Evolutionary conservation across 352 stramenopile genomes (phyloP), one percentile per base, ranked within the genome.

Genomic region (Phytophthora pini): DNA sequence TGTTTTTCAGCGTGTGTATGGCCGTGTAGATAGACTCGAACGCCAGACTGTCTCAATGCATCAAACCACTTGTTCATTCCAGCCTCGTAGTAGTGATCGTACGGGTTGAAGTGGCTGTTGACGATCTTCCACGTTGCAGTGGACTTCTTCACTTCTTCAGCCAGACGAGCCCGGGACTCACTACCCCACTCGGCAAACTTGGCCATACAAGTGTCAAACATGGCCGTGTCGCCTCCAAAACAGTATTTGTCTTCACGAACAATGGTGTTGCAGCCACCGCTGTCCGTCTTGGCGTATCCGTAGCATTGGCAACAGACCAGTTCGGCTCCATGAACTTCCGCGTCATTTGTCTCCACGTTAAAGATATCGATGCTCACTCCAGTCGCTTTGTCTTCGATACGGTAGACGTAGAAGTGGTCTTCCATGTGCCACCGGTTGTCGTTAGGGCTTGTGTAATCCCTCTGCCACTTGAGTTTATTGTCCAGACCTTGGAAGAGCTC

Each of bases 11-110:
- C 74, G n/a, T 60, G 40, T 7, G 40, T 44, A 17, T 60, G 53
- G 6, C 53, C 53, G 8, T 60, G n/a, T 10, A 89, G 71, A 24
- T 57, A 87, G 15, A 84, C 48, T 32, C 80, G 71, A 17, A 84
- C 58, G 29, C 69, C 75, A 11, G 56, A 56, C 24, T 72, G 63
- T 15, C 40, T 31, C n/a, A 60, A 20, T 2, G 20, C 40, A 12
- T 51, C 29, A 26, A 61, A 45, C 54, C 43, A 54, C 54, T 61
- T 54, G 7, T 54, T 36, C 43, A 54, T 60, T 11, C 40, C 54
- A 22, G 45, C 34, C 17, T 70, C 22, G 7, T 12, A 24, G 22
- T 55, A 70, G 47, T 70, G 61, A n/a, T 46, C 36, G 27, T 56
- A 50, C 12, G 54, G 50, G 29, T 48, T 53, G n/a, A 59, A 65